Base-by-base conservation (phyloP, 1,284 basidiomycete species). In the Agaricales sp. region DNA sequence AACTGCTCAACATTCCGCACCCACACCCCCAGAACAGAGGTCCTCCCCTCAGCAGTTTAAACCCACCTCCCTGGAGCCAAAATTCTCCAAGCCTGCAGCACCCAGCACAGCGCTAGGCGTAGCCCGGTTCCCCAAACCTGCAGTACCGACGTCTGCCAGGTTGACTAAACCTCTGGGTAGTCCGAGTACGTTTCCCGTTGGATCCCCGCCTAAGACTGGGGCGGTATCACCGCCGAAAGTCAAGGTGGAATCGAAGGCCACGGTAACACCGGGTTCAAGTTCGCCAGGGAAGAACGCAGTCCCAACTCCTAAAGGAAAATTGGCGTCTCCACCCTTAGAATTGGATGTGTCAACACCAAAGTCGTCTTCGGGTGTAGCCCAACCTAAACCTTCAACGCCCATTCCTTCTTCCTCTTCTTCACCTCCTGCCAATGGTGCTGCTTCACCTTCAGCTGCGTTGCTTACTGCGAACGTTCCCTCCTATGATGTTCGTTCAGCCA, bases 401-500 rank as follows among this genome's bases (percentile, higher is more conserved):
- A n/a, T n/a, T n/a, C n/a, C n/a, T n/a, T n/a, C n/a, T n/a, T n/a
- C n/a, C n/a, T n/a, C n/a, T n/a, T n/a, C n/a, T n/a, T n/a, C n/a
- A n/a, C n/a, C n/a, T n/a, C n/a, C n/a, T n/a, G n/a, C n/a, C n/a
- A n/a, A n/a, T n/a, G n/a, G n/a, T n/a, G n/a, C n/a, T 58, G 37
- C 51, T 54, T 41, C 54, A 58, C 8, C 54, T 57, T 3, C 61
- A 56, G 38, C 53, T 66, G 16, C 57, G 67, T 4, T 57, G 59
- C 0, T 67, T 69, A 48, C 65, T 68, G 2, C 62, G 66, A 14
- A 63, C 62, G 1, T 54, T 60, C 6, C 56, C 51, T 16, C 51
- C 54, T 88, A 89, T 59, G 80, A 89, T 57, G 63, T 85, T 18
- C 77, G 81, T 3, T 87, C 84, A 37, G 87, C 86, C 8, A 75